A percentile compares a stretch with the other conserved stretches of the same genome.
Evolutionary conservation across 2,329 filamentous ascomycete species (phyloP).

Genomic region (Stagonosporopsis rhizophila): DNA sequence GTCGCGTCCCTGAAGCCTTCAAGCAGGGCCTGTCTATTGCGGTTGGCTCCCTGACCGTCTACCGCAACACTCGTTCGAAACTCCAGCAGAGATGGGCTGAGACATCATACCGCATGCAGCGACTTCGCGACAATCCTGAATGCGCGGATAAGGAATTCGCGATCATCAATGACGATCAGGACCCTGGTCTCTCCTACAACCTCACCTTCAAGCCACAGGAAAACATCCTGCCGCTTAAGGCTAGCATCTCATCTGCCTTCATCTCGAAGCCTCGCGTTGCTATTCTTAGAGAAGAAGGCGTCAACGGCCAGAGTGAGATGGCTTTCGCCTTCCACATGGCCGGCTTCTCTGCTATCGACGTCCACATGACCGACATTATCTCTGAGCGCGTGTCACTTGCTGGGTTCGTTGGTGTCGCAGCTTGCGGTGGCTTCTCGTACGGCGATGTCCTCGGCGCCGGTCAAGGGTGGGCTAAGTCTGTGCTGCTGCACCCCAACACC

Average conservation of each 20-base stretch:
- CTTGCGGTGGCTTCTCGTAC: conserved; percentile 97
- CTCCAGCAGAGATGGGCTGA: conserved; percentile 89
- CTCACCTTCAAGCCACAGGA: conserved; percentile 82
- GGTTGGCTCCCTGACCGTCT: conserved; percentile 71
- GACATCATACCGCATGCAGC: conserved; percentile 92
- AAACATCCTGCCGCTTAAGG: conserved; percentile 72
- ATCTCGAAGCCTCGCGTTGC: conserved; percentile 77
- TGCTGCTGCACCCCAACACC: conserved; percentile 79
- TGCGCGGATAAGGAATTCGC: conserved; percentile 86
- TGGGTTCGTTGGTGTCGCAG: conserved; percentile 85
- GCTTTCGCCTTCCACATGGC: conserved; percentile 92
- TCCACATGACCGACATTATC: conserved; percentile 94
- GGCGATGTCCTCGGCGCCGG: conserved; percentile 93
- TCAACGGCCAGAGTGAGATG: conserved; percentile 97
- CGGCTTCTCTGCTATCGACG: conserved; percentile 89
- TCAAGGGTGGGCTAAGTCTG: conserved; percentile 93
- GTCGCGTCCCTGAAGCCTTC: conserved; percentile 70
- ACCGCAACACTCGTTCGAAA: conserved; percentile 71
- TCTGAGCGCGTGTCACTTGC: conserved; percentile 79
- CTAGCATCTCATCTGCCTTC: conserved; percentile 67
- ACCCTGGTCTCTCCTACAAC: conserved; percentile 86
- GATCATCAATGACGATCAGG: conserved; percentile 73
- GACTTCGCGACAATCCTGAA: conserved; percentile 82
- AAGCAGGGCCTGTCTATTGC: conserved; percentile 82
- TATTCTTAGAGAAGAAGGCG: conserved; percentile 92